phyloP scores from a whole-genome alignment of 768 basidiomycete genomes.

The Lentinula lateritia region DNA sequence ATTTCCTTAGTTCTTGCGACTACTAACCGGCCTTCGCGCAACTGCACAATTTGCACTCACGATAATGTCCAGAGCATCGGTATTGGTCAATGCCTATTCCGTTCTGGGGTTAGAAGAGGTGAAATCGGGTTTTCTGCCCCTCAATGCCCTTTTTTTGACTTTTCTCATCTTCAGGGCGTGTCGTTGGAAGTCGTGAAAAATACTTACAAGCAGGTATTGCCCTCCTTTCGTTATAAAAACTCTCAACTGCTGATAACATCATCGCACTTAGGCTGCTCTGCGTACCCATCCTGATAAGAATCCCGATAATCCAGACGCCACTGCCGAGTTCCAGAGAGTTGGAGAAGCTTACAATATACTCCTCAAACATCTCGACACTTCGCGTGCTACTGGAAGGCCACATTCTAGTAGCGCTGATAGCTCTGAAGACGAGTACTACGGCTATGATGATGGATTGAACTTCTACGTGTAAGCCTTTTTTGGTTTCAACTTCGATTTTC shows the following conservation, averaged over 20 bases:
- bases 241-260: background rate
- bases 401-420: slow-evolving; percentile 21
- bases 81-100: slow-evolving; percentile 26
- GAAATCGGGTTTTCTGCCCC: background rate
- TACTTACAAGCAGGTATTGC: slow-evolving; percentile 60
- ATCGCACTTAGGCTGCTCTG: slow-evolving; percentile 44
- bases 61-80: background rate
- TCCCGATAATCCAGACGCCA: slow-evolving; percentile 56
- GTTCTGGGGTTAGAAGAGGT: slow-evolving; percentile 55
- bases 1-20: background rate
- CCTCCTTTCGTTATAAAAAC: background rate
- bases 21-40: background rate
- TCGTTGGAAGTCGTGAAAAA: slow-evolving; percentile 61
- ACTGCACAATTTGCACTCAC: background rate
- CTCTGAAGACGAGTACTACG: slow-evolving; percentile 22
- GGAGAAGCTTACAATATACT: slow-evolving; percentile 65
- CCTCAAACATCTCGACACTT: slow-evolving; percentile 45
- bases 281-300: slow-evolving; percentile 78
- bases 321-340: slow-evolving; percentile 62
- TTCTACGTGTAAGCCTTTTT: slow-evolving; percentile 40
- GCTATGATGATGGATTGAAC: slow-evolving; percentile 19
- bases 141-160: slow-evolving; percentile 9
- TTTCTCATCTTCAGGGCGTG: slow-evolving; percentile 36
- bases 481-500: slow-evolving; percentile 2
- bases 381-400: slow-evolving; percentile 3